Percentiles rank a stretch among this genome's conserved stretches.
These are phyloP conservation scores for Coprinopsis strossmayeri DNA, from an alignment of 768 basidiomycete species.

Conservation along the genomic window DNA sequence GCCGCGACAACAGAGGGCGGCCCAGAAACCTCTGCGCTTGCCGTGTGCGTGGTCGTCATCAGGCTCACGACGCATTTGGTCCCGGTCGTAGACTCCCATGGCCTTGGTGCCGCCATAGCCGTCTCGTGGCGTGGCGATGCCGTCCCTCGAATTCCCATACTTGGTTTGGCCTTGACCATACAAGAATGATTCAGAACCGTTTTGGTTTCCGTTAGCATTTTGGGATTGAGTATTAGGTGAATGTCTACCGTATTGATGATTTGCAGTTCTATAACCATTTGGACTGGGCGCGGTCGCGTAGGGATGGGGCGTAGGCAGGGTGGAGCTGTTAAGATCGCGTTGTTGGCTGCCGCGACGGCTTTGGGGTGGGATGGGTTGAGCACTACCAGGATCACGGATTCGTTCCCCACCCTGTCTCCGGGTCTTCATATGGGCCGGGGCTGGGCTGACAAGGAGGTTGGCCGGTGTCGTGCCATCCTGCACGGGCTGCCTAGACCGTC, in stretches of 20 bases:
- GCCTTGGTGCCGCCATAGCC: constrained; percentile 29
- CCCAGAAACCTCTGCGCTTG: constrained; percentile 56
- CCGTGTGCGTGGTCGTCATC: constrained; percentile 57
- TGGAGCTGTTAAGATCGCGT: constrained; percentile 33
- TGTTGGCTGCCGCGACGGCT: constrained; percentile 67
- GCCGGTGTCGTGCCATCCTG: constrained; percentile 47
- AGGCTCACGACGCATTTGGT: constrained; percentile 59
- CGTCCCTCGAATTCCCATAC: constrained; percentile 45
- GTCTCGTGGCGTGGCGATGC: constrained; percentile 27
- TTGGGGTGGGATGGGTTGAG: constrained; percentile 59
- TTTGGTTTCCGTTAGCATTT: constrained; percentile 38
- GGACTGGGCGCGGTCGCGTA: constrained; percentile 62
- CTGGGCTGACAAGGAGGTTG: constrained; percentile 58
- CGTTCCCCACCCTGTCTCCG: constrained; percentile 43
- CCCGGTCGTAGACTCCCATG: constrained; percentile 63
- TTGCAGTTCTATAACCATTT: constrained; percentile 44
- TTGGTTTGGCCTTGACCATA: constrained; percentile 49
- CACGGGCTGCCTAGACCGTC: constrained; percentile 50
- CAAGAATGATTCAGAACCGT: constrained; percentile 63
- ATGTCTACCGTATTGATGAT: constrained; percentile 46
- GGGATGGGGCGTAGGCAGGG: constrained; percentile 57
- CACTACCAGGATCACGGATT: constrained; percentile 54
- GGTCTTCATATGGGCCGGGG: constrained; percentile 60
- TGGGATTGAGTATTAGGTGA: constrained; percentile 40
- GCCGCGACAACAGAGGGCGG: constrained; percentile 64